These are phyloP conservation scores for Polytrichum formosum DNA, from an alignment of 225 moss, liverwort and hornwort genomes.

Conservation along the genomic window DNA sequence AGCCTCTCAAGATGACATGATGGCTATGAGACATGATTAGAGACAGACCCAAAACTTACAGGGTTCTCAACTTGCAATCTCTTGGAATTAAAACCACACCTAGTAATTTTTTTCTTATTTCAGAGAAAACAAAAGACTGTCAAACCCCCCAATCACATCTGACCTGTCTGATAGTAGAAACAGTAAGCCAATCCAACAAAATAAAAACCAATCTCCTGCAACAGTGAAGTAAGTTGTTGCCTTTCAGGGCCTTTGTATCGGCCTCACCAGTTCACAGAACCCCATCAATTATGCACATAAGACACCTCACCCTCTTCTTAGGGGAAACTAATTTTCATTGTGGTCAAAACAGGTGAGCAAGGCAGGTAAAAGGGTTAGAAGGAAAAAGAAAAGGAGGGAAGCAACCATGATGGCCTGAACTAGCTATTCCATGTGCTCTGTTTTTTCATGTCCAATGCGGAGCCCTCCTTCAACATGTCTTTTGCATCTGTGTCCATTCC, in stretches of 20 bases:
- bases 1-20: not conserved
- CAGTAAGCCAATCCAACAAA: conserved; percentile 1
- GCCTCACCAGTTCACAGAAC: conserved; percentile 1
- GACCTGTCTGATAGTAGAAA: not conserved
- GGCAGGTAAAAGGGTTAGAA: not conserved
- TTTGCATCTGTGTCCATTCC: conserved; percentile 92
- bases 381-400: not conserved
- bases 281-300: conserved; percentile 11
- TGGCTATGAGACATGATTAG: not conserved
- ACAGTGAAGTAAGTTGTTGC: not conserved
- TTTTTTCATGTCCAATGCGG: conserved; percentile 78
- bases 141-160: not conserved
- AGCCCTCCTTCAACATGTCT: conserved; percentile 93
- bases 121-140: not conserved
- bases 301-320: conserved; percentile 6
- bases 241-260: not conserved
- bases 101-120: not conserved
- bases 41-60: not conserved
- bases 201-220: not conserved
- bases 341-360: conserved; percentile 2
- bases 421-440: conserved; percentile 58
- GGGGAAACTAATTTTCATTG: not conserved
- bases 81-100: not conserved
- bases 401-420: conserved; percentile 2
- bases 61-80: not conserved